Conservation (phyloP, 345 rosid genomes). For the Moringa oleifera region DNA sequence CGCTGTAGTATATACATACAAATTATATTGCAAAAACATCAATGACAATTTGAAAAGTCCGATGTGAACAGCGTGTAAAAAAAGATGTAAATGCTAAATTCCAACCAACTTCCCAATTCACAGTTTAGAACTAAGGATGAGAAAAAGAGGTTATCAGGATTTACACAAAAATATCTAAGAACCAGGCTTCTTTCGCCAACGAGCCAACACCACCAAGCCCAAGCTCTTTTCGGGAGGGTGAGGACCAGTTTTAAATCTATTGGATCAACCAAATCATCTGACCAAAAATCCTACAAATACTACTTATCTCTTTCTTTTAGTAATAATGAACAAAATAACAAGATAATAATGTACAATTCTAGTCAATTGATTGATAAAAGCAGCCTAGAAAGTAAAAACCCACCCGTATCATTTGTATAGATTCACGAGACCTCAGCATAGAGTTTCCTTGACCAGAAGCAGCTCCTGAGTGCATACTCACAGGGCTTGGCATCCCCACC, state of each 20-base stretch:
- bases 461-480: constrained; percentile 57
- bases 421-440: constrained; percentile 71
- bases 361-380: constrained; percentile 1
- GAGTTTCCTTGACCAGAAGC: constrained; percentile 70
- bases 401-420: constrained; percentile 72
- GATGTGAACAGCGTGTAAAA: neutral
- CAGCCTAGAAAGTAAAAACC: constrained; percentile 17
- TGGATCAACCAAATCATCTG: neutral
- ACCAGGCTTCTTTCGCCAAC: neutral
- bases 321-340: no score
- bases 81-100: neutral
- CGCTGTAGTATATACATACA: no score
- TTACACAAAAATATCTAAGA: neutral
- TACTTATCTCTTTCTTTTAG: neutral
- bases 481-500: constrained; percentile 70
- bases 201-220: neutral
- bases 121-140: no score
- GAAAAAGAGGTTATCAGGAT: no score
- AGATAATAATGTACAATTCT: neutral
- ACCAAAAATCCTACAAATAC: no score
- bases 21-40: neutral
- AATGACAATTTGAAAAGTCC: neutral
- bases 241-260: neutral
- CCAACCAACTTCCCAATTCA: neutral
- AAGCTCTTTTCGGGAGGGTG: neutral